Evolutionary conservation across 2,329 filamentous ascomycete species (phyloP), one percentile per base, ranked within the genome.

Genomic region (Sporothrix luriei): DNA sequence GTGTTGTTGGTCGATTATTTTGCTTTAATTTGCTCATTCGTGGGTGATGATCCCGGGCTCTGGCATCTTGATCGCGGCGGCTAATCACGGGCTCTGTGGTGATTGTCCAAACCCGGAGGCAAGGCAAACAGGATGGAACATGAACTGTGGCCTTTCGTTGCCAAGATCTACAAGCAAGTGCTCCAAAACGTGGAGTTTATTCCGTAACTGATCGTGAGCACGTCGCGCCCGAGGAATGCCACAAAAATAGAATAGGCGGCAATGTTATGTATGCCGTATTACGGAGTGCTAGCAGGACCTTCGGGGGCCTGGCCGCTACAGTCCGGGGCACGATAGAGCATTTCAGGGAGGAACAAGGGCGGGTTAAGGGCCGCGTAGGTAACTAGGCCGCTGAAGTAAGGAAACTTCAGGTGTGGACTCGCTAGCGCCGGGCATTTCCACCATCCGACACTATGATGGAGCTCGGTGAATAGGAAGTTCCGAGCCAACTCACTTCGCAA

Each of bases 191-290:
- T 61, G 19, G 33, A 40, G 33, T 14, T 24, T 61, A 6, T 33
- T 1, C 33, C 33, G 6, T 33, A 33, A 33, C 29, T 4, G 29
- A 6, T 33, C 1, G 5, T 33, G 29, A 33, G 29, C 29, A 33
- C 29, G 29, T 6, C 29, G 29, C 29, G 29, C 33, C 33, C 33
- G 33, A 33, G 33, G 33, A 33, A 6, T 33, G 33, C 9, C 33
- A 6, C 33, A 33, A 64, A 64, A 64, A 64, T 64, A 64, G 61
- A 64, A 49, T 49, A 49, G 59, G 59, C 40, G 29, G 59, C 40
- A 29, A 11, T 10, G 38, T 61, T 43, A 40, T 29, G n/a, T 38
- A n/a, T 48, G 43, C 4, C 43, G 2, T 33, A 7, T 33, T 33
- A 33, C 6, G 33, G 2, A 54, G 52, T 52, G 51, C 40, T 16